Percentiles rank a stretch among this genome's conserved stretches.
phyloP scores from a whole-genome alignment of 495 filamentous ascomycete genomes.

The Immersiella caudata region DNA sequence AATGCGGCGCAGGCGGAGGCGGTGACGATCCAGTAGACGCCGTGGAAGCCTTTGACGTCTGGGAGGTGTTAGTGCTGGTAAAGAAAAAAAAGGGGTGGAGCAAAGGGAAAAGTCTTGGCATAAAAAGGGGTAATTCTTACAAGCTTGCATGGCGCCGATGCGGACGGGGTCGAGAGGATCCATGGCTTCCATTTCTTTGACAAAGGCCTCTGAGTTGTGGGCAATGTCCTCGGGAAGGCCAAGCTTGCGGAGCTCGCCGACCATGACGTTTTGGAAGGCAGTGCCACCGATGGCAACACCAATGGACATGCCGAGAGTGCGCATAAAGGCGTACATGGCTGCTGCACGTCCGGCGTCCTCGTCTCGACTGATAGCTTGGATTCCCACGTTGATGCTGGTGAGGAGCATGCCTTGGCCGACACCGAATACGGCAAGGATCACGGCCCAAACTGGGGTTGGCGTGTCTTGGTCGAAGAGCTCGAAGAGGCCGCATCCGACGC shows the following conservation, averaged over 20 bases:
- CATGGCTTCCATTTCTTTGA: constrained; percentile 37
- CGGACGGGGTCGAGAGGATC: constrained; percentile 29
- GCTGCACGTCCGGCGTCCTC: constrained; percentile 58
- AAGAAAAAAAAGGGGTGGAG: background rate
- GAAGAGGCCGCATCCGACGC: constrained; percentile 53
- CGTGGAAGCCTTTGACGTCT: constrained; percentile 35
- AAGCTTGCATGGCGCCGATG: constrained; percentile 31
- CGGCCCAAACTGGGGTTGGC: constrained; percentile 50
- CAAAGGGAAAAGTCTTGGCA: no score
- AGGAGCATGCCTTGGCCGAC: constrained; percentile 59
- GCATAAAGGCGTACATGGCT: constrained; percentile 62
- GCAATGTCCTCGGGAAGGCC: constrained; percentile 44
- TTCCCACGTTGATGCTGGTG: constrained; percentile 52
- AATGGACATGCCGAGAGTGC: constrained; percentile 64
- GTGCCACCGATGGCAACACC: constrained; percentile 65
- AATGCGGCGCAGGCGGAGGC: constrained; percentile 26
- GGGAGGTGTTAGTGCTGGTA: background rate
- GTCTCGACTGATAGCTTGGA: constrained; percentile 54
- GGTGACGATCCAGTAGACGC: constrained; percentile 34
- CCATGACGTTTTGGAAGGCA: constrained; percentile 63
- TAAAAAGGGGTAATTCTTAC: constrained; percentile 21
- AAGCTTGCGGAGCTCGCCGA: constrained; percentile 44
- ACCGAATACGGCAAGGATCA: constrained; percentile 56
- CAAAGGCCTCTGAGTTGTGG: constrained; percentile 52
- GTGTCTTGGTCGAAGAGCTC: constrained; percentile 52